These are phyloP conservation scores for Nephelium lappaceum DNA, from an alignment of 345 rosid genomes.

Conservation along the genomic window DNA sequence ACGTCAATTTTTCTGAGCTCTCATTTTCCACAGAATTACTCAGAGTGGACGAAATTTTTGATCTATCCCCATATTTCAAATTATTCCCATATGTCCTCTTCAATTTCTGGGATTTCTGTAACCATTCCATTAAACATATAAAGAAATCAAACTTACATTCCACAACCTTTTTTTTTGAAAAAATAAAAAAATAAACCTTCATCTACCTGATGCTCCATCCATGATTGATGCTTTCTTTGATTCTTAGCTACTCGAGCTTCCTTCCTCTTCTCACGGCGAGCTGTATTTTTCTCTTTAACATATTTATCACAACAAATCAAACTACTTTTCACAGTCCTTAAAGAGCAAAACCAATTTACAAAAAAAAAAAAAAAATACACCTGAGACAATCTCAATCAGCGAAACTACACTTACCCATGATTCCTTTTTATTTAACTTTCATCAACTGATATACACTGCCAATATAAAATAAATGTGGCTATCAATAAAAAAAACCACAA, in stretches of 20 bases:
- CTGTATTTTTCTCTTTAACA: slow-evolving; percentile 3
- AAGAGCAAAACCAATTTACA: background rate
- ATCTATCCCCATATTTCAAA: slow-evolving; percentile 20
- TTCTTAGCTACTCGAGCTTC: slow-evolving; percentile 57
- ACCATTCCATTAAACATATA: slow-evolving; percentile 17
- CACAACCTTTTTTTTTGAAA: background rate
- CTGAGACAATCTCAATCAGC: background rate
- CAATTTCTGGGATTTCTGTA: slow-evolving; percentile 47
- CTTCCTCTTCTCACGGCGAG: slow-evolving; percentile 67
- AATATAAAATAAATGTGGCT: background rate
- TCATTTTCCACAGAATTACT: slow-evolving; percentile 19
- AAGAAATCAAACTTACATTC: background rate
- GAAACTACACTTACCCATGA: background rate
- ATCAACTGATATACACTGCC: background rate
- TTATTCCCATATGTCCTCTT: slow-evolving; percentile 26
- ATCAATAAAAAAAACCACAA: background rate
- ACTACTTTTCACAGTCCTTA: background rate
- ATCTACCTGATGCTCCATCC: slow-evolving; percentile 66
- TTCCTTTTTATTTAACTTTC: background rate
- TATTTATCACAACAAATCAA: background rate
- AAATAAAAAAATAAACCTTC: background rate
- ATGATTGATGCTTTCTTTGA: slow-evolving; percentile 51
- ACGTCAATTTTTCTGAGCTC: slow-evolving; percentile 19
- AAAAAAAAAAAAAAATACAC: background rate
- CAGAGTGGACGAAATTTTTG: slow-evolving; percentile 20